These are phyloP conservation scores for Lithocarpus polystachyus DNA, from an alignment of 306 rosid genomes.

Conservation along the genomic window DNA sequence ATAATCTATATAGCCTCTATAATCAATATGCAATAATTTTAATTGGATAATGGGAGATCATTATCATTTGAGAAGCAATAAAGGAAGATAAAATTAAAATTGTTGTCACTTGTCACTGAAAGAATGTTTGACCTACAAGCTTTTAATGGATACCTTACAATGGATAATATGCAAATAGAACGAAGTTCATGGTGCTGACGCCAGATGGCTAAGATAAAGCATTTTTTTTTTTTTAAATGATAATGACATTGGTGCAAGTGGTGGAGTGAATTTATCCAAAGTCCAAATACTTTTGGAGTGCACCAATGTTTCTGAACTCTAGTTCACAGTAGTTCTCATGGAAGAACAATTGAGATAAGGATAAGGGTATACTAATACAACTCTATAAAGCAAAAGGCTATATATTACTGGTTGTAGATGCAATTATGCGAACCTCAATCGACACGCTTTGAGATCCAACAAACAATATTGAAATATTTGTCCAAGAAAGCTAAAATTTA, in stretches of 20 bases:
- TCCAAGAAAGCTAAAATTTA: too few species aligned
- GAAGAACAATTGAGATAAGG: too few species aligned
- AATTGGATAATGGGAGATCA: neutral
- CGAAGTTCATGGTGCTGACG: neutral
- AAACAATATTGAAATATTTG: too few species aligned
- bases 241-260: neutral
- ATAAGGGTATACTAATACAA: too few species aligned
- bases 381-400: too few species aligned
- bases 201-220: neutral
- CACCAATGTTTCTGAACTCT: neutral
- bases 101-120: neutral
- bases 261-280: neutral
- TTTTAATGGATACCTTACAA: neutral
- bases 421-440: too few species aligned
- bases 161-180: neutral
- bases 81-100: neutral
- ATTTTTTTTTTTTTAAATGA: neutral
- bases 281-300: neutral
- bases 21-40: neutral
- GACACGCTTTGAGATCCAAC: too few species aligned
- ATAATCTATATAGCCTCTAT: too few species aligned
- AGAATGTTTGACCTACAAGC: neutral
- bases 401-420: too few species aligned
- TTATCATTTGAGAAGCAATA: neutral
- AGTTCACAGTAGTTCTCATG: too few species aligned